A percentile compares a stretch with the other conserved stretches of the same genome.
Conservation (phyloP, 306 rosid species). For the Luffa aegyptiaca region DNA sequence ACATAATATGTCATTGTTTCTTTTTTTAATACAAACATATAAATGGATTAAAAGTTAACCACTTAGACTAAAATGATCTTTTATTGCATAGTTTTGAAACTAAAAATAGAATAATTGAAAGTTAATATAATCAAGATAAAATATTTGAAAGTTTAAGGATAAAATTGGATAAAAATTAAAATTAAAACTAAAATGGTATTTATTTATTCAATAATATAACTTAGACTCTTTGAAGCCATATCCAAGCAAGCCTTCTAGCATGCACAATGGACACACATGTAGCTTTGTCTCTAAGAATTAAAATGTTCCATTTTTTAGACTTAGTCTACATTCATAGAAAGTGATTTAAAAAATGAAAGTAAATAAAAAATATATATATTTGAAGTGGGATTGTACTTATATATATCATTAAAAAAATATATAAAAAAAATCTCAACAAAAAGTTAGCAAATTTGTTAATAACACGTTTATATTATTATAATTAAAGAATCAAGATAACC, state of each 20-base stretch:
- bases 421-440: neutral
- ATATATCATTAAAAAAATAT: neutral
- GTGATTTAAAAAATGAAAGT: neutral
- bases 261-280: neutral
- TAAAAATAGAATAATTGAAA: no score
- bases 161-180: neutral
- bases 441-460: neutral
- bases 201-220: neutral
- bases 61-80: no score
- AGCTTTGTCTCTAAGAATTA: neutral
- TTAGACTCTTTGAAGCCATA: neutral
- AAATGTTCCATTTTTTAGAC: neutral
- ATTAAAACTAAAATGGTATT: no score
- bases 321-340: conserved; percentile 1
- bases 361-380: neutral
- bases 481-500: neutral
- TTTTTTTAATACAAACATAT: no score
- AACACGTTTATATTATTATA: neutral
- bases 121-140: neutral
- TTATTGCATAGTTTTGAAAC: no score
- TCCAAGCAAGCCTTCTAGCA: neutral
- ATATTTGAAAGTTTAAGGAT: neutral
- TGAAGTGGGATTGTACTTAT: neutral
- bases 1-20: no score
- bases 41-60: no score